These are phyloP conservation scores for Butyriboletus pseudospeciosus DNA, from an alignment of 1,284 basidiomycete species.

Conservation along the genomic window DNA sequence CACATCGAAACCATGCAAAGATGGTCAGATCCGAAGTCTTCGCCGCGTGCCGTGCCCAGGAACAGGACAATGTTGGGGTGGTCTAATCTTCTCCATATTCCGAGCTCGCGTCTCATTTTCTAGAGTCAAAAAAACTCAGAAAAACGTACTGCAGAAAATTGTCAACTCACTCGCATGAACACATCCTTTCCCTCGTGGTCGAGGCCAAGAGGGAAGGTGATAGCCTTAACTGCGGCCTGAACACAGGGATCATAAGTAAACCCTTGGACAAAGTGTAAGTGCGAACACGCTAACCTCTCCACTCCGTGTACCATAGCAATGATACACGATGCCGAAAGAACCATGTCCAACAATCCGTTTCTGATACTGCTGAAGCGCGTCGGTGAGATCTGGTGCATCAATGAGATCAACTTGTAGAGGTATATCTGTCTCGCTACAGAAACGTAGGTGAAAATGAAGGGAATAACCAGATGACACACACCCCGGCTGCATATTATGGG, in stretches of 20 bases:
- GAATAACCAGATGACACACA: too few relatives aligned
- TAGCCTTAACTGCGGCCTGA: neutral
- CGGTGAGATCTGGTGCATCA: neutral
- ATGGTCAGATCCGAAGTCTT: conserved; percentile 1
- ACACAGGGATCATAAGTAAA: neutral
- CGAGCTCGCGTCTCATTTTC: conserved; percentile 5
- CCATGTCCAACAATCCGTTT: neutral
- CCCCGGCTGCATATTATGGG: too few relatives aligned
- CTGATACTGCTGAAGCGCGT: neutral
- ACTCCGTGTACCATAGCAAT: neutral
- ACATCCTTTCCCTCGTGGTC: neutral
- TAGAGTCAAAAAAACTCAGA: neutral
- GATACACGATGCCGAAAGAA: neutral
- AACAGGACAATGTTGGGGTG: neutral
- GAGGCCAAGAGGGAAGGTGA: neutral
- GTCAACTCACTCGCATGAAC: neutral
- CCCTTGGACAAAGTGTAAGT: too few relatives aligned
- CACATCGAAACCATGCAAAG: conserved; percentile 8
- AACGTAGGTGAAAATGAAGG: too few relatives aligned
- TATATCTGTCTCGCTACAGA: too few relatives aligned
- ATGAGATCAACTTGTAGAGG: neutral
- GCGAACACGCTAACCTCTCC: too few relatives aligned
- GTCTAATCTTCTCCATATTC: conserved; percentile 3
- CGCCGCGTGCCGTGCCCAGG: neutral
- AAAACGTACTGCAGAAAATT: too few relatives aligned